A percentile compares a stretch with the other conserved stretches of the same genome.
Conservation (phyloP, 495 filamentous ascomycete species). For the Eremomyces bilateralis region DNA sequence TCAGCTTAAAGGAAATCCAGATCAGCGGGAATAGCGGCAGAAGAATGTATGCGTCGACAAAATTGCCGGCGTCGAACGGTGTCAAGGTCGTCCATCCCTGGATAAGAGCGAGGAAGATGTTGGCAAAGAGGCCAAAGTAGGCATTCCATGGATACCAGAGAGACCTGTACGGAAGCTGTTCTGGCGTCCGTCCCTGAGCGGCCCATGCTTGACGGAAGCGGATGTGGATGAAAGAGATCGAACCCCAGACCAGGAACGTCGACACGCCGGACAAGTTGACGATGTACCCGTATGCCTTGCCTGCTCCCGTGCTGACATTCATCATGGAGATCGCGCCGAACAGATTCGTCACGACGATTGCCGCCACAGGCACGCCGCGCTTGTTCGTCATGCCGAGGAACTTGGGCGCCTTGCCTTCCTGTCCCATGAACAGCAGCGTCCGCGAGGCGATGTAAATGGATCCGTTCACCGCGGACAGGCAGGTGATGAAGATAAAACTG, state of each 20-base stretch:
- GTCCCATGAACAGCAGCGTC: constrained; percentile 44
- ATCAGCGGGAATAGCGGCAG: constrained; percentile 10
- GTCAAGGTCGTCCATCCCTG: constrained; percentile 14
- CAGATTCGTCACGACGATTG: constrained; percentile 37
- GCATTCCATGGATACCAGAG: constrained; percentile 10
- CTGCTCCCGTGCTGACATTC: constrained; percentile 35
- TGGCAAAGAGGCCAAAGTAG: constrained; percentile 11
- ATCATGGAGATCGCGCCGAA: constrained; percentile 48
- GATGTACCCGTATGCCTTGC: constrained; percentile 28
- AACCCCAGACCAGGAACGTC: constrained; percentile 46
- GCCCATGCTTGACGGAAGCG: constrained; percentile 37
- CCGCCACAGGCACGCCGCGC: constrained; percentile 41
- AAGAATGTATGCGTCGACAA: constrained; percentile 13
- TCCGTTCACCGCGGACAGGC: constrained; percentile 45
- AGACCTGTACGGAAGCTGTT: constrained; percentile 6
- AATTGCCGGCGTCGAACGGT: constrained; percentile 9
- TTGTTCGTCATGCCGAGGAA: constrained; percentile 41
- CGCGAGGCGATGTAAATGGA: constrained; percentile 47
- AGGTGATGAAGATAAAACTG: constrained; percentile 46
- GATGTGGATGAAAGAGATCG: constrained; percentile 44
- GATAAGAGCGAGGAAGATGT: constrained; percentile 11
- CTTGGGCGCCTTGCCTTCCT: constrained; percentile 38
- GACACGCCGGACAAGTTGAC: constrained; percentile 31
- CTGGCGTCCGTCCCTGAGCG: constrained; percentile 25
- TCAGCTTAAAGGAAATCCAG: constrained; percentile 7